Evolutionary conservation across 768 basidiomycete genomes (phyloP), one percentile per base, ranked within the genome.

Genomic region (Psilocybe subaeruginosa): DNA sequence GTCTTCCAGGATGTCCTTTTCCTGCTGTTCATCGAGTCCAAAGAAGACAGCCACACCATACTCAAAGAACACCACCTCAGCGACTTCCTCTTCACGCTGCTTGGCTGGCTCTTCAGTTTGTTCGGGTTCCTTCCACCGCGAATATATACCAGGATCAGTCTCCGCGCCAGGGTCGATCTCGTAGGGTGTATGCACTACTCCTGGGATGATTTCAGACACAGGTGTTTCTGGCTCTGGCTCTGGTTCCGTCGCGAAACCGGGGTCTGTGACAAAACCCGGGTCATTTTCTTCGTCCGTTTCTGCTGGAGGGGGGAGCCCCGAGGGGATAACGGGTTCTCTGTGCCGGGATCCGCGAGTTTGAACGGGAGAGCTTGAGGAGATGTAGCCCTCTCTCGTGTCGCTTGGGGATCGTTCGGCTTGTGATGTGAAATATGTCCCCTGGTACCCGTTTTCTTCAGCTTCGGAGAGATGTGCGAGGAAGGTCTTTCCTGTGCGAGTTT

Each of bases 31-130:
- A 2, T 81, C 74, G 56, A 98, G 80, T 1, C 96, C 96, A 71
- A 95, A 95, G 74, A 97, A 97, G 0, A 97, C 95, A 0, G 85
- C 87, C 1, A 97, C 96, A 16, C 96, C 96, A 70, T 97, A 93
- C 37, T 87, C 84, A 61, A 94, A 93, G 72, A 93, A 92, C 7
- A 93, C 81, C 0, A 82, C 89, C 69, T 93, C 91, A 0, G 87
- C 91, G 37, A 89, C 78, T 14, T 85, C 82, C 8, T 85, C 83
- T 17, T 83, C 81, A 0, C 61, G 56, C 14, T 43, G 56, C 33
- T 64, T 45, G 45, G 62, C 59, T 3, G 68, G 17, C 17, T 63
- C 70, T 2, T 68, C 61, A 17, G 63, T 59, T 16, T 60, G 63
- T 23, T 56, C 61, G 5, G 49, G 49, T 0, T 48, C 48, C 11